phyloP scores from a whole-genome alignment of 2,329 filamentous ascomycete species.

The Aspergillus latus region DNA sequence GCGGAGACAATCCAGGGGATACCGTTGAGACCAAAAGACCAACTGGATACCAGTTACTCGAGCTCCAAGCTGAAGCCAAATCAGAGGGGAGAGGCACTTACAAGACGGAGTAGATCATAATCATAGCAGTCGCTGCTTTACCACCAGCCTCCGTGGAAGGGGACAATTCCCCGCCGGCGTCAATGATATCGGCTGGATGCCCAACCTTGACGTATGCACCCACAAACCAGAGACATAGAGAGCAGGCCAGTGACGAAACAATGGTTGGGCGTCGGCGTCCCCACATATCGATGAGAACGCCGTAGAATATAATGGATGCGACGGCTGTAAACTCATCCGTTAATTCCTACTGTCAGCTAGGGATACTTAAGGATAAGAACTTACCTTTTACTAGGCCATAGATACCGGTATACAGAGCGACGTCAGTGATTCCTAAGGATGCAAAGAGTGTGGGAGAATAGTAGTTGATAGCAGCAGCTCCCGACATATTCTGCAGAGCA shows the following conservation, averaged over 20 bases:
- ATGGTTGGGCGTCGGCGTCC: conserved; percentile 20
- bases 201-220: conserved; percentile 23
- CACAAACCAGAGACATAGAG: conserved; percentile 21
- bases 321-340: conserved; percentile 1
- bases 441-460: conserved; percentile 23
- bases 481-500: conserved; percentile 17
- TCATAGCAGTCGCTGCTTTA: conserved; percentile 21
- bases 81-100: neutral
- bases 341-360: too few relatives aligned
- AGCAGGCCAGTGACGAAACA: conserved; percentile 21
- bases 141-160: conserved; percentile 20
- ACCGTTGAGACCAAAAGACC: conserved; percentile 43
- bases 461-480: conserved; percentile 22
- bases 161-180: conserved; percentile 12
- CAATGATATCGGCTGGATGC: conserved; percentile 18
- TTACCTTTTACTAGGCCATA: conserved; percentile 23
- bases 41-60: conserved; percentile 15
- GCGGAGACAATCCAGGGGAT: conserved; percentile 47
- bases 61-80: neutral
- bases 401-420: conserved; percentile 22
- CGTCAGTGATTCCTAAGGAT: conserved; percentile 21
- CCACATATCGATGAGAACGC: conserved; percentile 21
- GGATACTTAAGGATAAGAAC: neutral
- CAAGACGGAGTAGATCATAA: conserved; percentile 27
- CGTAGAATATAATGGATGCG: conserved; percentile 23